Conservation (phyloP, 106 monocot genomes). For the Dendrobium chrysotoxum region DNA sequence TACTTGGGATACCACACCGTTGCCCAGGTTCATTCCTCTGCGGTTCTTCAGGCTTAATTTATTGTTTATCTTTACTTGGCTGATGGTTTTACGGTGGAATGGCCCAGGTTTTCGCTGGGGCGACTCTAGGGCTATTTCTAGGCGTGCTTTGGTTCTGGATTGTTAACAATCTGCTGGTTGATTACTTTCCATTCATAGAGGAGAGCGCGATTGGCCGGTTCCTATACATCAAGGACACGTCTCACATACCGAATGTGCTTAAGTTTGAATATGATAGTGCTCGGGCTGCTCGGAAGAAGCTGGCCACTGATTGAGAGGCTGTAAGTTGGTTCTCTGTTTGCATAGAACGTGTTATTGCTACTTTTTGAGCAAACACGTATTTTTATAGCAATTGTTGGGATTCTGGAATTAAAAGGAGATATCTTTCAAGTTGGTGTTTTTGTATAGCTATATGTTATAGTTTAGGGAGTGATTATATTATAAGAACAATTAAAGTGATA, state of each 20-base stretch:
- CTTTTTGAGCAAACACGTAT: not conserved
- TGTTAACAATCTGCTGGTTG: constrained; percentile 57
- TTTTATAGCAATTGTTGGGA: no score
- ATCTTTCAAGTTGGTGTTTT: not conserved
- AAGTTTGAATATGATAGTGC: constrained; percentile 97
- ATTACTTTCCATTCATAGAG: constrained; percentile 78
- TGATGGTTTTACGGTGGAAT: constrained; percentile 1
- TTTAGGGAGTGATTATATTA: not conserved
- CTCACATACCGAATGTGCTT: constrained; percentile 80
- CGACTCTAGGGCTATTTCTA: constrained; percentile 59
- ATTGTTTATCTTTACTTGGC: constrained; percentile 1
- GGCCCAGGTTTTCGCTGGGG: constrained; percentile 80
- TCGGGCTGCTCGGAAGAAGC: constrained; percentile 68
- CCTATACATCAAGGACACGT: constrained; percentile 83
- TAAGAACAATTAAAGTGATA: not conserved
- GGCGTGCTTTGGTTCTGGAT: constrained; percentile 86
- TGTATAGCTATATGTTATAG: not conserved
- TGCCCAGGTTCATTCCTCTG: constrained; percentile 48
- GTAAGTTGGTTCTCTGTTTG: constrained; percentile 17
- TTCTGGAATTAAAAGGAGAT: not conserved
- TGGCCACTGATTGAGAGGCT: constrained; percentile 47
- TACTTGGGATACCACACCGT: constrained; percentile 95
- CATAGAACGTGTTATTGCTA: not conserved
- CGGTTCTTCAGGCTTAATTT: not conserved
- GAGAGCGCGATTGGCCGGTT: constrained; percentile 72